phyloP scores from a whole-genome alignment of 2,329 filamentous ascomycete genomes.

The Microdochium trichocladiopsis region DNA sequence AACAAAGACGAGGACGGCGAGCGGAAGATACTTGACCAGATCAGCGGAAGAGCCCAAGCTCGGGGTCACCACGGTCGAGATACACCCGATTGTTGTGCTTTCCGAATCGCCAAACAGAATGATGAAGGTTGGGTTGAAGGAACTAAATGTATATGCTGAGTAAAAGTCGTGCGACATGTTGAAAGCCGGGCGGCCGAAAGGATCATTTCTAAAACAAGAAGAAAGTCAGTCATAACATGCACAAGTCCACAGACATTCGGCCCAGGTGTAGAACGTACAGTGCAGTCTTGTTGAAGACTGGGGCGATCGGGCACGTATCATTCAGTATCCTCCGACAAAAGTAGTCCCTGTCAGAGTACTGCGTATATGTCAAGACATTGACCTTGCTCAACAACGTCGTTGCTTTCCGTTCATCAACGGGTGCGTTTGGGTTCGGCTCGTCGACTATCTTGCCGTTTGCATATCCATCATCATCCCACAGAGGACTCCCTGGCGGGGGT shows the following conservation, averaged over 20 bases:
- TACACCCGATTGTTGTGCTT: constrained; percentile 64
- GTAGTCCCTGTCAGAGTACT: constrained; percentile 45
- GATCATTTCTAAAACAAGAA: constrained; percentile 6
- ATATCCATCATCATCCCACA: constrained; percentile 54
- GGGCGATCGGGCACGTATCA: constrained; percentile 65
- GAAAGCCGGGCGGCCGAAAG: constrained; percentile 59
- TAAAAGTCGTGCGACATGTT: constrained; percentile 66
- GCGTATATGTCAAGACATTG: constrained; percentile 70
- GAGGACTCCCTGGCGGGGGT: constrained; percentile 49
- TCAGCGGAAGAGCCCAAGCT: constrained; percentile 66
- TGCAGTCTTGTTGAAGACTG: constrained; percentile 51
- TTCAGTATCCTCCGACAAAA: constrained; percentile 64
- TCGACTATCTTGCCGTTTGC: constrained; percentile 72
- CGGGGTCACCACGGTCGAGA: constrained; percentile 78
- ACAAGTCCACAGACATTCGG: constrained; percentile 1
- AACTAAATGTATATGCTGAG: constrained; percentile 81
- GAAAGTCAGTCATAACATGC: constrained; percentile 1
- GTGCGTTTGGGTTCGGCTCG: constrained; percentile 37
- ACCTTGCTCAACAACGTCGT: constrained; percentile 69
- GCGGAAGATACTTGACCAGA: constrained; percentile 68
- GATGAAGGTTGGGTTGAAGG: constrained; percentile 65
- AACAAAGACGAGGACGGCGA: constrained; percentile 71
- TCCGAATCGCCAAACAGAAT: constrained; percentile 67
- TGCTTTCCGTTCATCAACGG: constrained; percentile 40
- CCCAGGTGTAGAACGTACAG: constrained; percentile 24